These are phyloP conservation scores for Nigrograna mackinnonii DNA, from an alignment of 2,329 filamentous ascomycete species.

Conservation along the genomic window DNA sequence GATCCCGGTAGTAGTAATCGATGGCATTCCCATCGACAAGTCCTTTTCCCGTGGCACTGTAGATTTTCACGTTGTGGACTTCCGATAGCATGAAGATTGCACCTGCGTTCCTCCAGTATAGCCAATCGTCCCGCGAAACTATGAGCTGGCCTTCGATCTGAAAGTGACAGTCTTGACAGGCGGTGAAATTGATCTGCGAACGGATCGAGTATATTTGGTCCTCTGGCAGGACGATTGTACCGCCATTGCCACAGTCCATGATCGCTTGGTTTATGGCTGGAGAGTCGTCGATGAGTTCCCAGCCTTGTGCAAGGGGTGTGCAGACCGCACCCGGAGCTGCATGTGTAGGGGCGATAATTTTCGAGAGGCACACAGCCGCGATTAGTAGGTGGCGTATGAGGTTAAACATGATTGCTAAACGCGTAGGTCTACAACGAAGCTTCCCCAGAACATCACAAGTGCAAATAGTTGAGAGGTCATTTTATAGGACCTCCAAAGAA, in stretches of 20 bases:
- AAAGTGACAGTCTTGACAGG: constrained; percentile 43
- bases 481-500: no score
- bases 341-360: no score
- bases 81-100: constrained; percentile 26
- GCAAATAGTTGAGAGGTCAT: no score
- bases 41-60: constrained; percentile 45
- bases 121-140: constrained; percentile 36
- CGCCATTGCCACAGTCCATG: constrained; percentile 45
- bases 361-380: no score
- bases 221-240: constrained; percentile 48
- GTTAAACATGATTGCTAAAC: no score
- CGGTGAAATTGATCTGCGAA: constrained; percentile 44
- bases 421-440: no score
- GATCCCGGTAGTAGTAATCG: constrained; percentile 31
- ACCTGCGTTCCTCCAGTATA: constrained; percentile 45
- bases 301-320: constrained; percentile 35
- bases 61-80: constrained; percentile 44
- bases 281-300: constrained; percentile 43
- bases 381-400: no score
- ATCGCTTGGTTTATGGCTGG: constrained; percentile 49
- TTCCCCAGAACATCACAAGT: no score
- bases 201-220: constrained; percentile 44
- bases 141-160: constrained; percentile 50
- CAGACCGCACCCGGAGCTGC: no score
- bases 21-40: constrained; percentile 51